Evolutionary conservation across 2,329 filamentous ascomycete species (phyloP).

Genomic region (Fusarium sp.): DNA sequence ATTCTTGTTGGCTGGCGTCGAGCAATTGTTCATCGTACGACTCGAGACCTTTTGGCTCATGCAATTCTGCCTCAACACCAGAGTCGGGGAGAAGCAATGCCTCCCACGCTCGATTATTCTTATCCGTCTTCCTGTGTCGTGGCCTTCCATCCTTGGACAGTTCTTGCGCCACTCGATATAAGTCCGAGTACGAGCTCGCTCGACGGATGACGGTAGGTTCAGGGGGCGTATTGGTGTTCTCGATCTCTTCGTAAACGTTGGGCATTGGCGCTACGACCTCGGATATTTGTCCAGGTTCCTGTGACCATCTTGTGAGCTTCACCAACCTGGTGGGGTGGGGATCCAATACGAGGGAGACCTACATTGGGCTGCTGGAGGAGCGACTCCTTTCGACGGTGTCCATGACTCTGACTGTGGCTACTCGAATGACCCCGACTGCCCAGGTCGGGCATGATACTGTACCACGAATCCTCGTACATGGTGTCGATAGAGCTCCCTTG

Average conservation of each 20-base stretch:
- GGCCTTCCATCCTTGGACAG: conserved; percentile 62
- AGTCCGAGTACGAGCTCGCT: conserved; percentile 81
- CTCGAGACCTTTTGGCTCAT: conserved; percentile 36
- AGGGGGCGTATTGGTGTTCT: conserved; percentile 70
- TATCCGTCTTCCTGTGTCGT: conserved; percentile 55
- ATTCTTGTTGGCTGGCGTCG: conserved; percentile 86
- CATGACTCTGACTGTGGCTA: conserved; percentile 56
- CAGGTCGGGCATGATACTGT: conserved; percentile 77
- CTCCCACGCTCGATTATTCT: conserved; percentile 60
- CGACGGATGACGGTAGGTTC: conserved; percentile 73
- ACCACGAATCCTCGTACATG: conserved; percentile 90
- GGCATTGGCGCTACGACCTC: conserved; percentile 67
- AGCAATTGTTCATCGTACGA: conserved; percentile 75
- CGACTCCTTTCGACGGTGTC: conserved; percentile 76
- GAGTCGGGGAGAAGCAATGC: conserved; percentile 57
- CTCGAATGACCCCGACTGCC: conserved; percentile 62
- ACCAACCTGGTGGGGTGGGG: conserved; percentile 30
- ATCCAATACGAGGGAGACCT: conserved; percentile 11
- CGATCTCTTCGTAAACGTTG: conserved; percentile 68
- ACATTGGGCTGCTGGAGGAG: conserved; percentile 76
- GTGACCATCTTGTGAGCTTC: conserved; percentile 40
- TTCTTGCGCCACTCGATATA: conserved; percentile 73
- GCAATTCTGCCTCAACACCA: conserved; percentile 32
- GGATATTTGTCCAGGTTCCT: conserved; percentile 66
- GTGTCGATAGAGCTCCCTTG: conserved; percentile 39